phyloP scores from a whole-genome alignment of 495 filamentous ascomycete genomes.

The Lasiosphaeria hispida region DNA sequence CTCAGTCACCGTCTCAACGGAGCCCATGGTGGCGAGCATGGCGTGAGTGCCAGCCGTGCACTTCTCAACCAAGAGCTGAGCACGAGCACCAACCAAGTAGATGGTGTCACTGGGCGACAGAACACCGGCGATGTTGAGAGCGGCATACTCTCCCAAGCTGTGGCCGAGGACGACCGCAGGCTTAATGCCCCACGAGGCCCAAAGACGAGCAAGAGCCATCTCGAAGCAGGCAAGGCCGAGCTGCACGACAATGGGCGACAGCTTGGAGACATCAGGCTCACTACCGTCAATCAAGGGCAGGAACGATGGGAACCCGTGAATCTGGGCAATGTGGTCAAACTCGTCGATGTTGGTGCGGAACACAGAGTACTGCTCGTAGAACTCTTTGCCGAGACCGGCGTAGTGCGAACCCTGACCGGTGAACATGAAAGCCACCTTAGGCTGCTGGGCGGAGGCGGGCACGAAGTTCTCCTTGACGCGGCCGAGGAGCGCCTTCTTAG shows the following conservation, averaged over 20 bases:
- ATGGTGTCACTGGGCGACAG: conserved; percentile 76
- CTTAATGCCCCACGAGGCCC: conserved; percentile 73
- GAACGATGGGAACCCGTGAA: conserved; percentile 70
- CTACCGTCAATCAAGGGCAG: conserved; percentile 64
- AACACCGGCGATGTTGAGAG: conserved; percentile 76
- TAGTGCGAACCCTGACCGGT: conserved; percentile 71
- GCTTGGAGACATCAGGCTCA: conserved; percentile 51
- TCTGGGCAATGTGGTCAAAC: conserved; percentile 63
- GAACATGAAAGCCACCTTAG: conserved; percentile 64
- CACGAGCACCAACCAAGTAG: conserved; percentile 75
- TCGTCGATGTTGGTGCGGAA: conserved; percentile 71
- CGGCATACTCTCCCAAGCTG: conserved; percentile 85
- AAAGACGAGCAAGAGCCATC: conserved; percentile 80
- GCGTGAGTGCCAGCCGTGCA: conserved; percentile 70
- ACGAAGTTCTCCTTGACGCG: conserved; percentile 47
- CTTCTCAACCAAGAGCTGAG: conserved; percentile 68
- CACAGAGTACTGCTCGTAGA: conserved; percentile 61
- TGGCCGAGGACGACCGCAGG: conserved; percentile 81
- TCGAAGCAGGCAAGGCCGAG: conserved; percentile 75
- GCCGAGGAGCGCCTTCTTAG: conserved; percentile 39
- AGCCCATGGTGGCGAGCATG: conserved; percentile 60
- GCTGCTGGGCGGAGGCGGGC: conserved; percentile 45
- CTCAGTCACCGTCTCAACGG: conserved; percentile 39
- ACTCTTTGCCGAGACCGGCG: conserved; percentile 65
- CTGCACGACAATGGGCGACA: conserved; percentile 76